A percentile compares a stretch with the other conserved stretches of the same genome.
phyloP scores from a whole-genome alignment of 305 asterid species.

The Withania somnifera region DNA sequence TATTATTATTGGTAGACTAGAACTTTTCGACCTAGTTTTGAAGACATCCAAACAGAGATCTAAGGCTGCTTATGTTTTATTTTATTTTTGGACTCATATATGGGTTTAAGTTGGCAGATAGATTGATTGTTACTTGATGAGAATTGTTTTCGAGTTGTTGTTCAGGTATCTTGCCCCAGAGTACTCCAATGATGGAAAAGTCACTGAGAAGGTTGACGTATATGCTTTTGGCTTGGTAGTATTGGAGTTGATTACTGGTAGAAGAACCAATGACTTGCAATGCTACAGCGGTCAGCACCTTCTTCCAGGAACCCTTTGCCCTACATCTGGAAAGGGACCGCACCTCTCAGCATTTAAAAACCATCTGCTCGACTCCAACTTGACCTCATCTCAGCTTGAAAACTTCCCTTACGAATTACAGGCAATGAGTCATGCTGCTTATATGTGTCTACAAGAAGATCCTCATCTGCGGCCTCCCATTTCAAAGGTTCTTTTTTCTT shows the following conservation, averaged over 20 bases:
- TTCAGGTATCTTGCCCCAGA: conserved; percentile 81
- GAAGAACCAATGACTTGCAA: conserved; percentile 40
- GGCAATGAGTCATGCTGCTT: conserved; percentile 64
- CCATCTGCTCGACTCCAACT: conserved; percentile 42
- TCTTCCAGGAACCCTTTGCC: conserved; percentile 31
- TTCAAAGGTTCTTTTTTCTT: conserved; percentile 52
- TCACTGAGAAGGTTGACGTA: conserved; percentile 69
- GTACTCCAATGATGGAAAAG: conserved; percentile 37
- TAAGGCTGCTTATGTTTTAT: not conserved
- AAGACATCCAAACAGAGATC: not conserved
- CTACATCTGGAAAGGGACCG: conserved; percentile 36
- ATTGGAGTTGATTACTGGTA: conserved; percentile 66
- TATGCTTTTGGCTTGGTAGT: conserved; percentile 71
- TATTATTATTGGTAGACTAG: not conserved
- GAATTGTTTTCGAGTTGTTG: not conserved
- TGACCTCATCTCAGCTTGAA: conserved; percentile 29
- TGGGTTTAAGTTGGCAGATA: not conserved
- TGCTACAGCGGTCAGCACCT: conserved; percentile 35
- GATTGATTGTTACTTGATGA: not conserved
- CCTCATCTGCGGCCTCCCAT: conserved; percentile 72
- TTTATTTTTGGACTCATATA: not conserved
- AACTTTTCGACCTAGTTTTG: not conserved
- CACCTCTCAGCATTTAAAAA: conserved; percentile 35
- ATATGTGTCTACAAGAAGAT: conserved; percentile 62
- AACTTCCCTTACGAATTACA: conserved; percentile 52